Base-by-base conservation (phyloP, 805 yeast genomes). In the Dipodascus albidus region DNA sequence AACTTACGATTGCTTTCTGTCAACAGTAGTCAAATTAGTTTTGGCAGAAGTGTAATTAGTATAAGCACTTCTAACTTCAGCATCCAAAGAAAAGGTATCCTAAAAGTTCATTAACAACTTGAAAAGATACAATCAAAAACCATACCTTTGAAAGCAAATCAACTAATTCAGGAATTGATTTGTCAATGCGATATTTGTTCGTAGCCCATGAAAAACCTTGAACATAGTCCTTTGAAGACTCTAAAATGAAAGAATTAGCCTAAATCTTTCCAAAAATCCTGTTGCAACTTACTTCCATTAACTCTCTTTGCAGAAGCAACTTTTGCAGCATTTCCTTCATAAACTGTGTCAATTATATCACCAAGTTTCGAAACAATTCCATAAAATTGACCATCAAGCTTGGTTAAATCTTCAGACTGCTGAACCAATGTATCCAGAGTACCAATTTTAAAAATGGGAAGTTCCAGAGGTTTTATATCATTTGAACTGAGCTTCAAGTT, bases 381-480 rank as follows among this genome's bases (percentile, higher is more conserved):
- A 47, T 77, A 78, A 64, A 91, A 76, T 68, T 87, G 93, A n/a
- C 73, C 72, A 70, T 93, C 99, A 53, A 83, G 72, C 66, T 88
- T 90, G 47, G 79, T 72, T 54, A 93, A 76, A 64, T 91, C 98
- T 63, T 93, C 99, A 67, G 90, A 81, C 69, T 90, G 90, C 61
- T 85, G 82, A 53, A 93, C 95, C 56, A 93, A 76, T 27, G 89
- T 83, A 69, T 93, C 99, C 64, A 93, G 77, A 11, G 98, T 90
- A 24, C 97, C 97, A 58, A 93, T 87, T 68, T 93, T 91, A 70
- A 93, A 91, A 57, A 76, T 81, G 4, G 98, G 98, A 51, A 89
- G 74, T 35, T 74, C 72, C 55, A 85, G 78, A 53, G 76, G 71
- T 52, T 74, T 67, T 33, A 87, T 73, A 50, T 79, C 81, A 47